phyloP scores from a whole-genome alignment of 23 red algal species.

The Chondrus crispus region DNA sequence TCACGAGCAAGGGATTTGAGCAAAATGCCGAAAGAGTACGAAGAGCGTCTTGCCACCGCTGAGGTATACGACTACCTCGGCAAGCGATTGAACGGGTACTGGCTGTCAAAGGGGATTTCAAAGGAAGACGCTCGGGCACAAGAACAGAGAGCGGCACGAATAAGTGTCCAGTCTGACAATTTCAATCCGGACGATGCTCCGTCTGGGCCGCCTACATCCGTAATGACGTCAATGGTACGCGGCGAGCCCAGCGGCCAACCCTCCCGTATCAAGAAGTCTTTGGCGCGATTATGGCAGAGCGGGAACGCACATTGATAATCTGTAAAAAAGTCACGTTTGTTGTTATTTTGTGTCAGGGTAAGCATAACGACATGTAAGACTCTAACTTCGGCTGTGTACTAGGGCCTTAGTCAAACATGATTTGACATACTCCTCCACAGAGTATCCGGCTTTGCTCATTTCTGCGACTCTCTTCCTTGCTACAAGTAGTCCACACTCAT shows the following conservation, averaged over 20 bases:
- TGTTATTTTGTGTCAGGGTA: background rate
- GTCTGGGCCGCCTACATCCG: background rate
- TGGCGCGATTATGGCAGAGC: too few relatives aligned
- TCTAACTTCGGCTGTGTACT: slow-evolving; percentile 54
- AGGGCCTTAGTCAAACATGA: slow-evolving; percentile 45
- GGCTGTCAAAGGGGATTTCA: slow-evolving; percentile 27
- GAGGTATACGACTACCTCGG: slow-evolving; percentile 36
- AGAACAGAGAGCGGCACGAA: background rate
- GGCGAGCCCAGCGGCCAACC: background rate
- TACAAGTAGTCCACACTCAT: slow-evolving; percentile 55
- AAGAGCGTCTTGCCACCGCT: slow-evolving; percentile 9
- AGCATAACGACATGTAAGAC: background rate
- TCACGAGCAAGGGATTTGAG: slow-evolving; percentile 42
- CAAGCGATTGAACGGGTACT: slow-evolving; percentile 17
- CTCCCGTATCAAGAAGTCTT: background rate
- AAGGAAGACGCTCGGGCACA: background rate
- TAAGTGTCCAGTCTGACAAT: slow-evolving; percentile 10
- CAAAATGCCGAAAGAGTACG: slow-evolving; percentile 37
- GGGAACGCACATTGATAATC: too few relatives aligned
- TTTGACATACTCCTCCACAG: slow-evolving; percentile 48
- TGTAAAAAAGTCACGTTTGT: too few relatives aligned
- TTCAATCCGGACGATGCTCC: slow-evolving; percentile 46
- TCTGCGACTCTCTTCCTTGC: slow-evolving; percentile 44
- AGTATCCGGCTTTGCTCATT: slow-evolving; percentile 45
- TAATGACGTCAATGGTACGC: slow-evolving; percentile 25